Conservation (phyloP, 805 yeast genomes). For the Kodamaea neixiangensis region DNA sequence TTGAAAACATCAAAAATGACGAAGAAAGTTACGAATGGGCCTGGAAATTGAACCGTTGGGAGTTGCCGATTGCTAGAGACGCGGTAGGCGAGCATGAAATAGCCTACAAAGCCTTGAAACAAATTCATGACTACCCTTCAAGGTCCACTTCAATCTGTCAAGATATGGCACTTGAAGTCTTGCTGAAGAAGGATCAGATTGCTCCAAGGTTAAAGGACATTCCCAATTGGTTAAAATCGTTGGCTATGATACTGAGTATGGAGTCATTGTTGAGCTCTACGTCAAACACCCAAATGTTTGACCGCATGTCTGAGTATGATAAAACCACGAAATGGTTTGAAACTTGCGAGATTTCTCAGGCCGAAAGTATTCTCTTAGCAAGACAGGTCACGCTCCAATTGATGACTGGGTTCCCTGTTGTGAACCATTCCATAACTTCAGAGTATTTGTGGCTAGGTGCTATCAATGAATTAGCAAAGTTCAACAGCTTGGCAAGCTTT, state of each 20-base stretch:
- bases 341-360: slow-evolving; percentile 30
- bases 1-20: background rate
- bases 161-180: slow-evolving; percentile 20
- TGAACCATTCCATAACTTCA: background rate
- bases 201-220: background rate
- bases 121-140: slow-evolving; percentile 38
- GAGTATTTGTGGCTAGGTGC: slow-evolving; percentile 22
- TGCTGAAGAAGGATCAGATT: slow-evolving; percentile 13
- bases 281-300: slow-evolving; percentile 1
- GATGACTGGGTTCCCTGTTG: slow-evolving; percentile 14
- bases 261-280: slow-evolving; percentile 4
- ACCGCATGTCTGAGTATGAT: slow-evolving; percentile 13
- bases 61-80: slow-evolving; percentile 51
- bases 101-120: slow-evolving; percentile 55
- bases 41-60: slow-evolving; percentile 82
- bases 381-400: slow-evolving; percentile 42
- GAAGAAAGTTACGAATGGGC: slow-evolving; percentile 54
- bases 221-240: slow-evolving; percentile 24
- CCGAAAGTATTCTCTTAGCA: slow-evolving; percentile 47
- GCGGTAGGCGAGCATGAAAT: slow-evolving; percentile 44
- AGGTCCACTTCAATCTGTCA: slow-evolving; percentile 19
- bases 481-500: slow-evolving; percentile 42
- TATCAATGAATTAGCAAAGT: slow-evolving; percentile 42
- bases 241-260: slow-evolving; percentile 30
- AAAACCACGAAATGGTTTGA: slow-evolving; percentile 39